Evolutionary conservation across 129 eudicot species (phyloP), one percentile per base, ranked within the genome.

Genomic region (Arctium lappa): DNA sequence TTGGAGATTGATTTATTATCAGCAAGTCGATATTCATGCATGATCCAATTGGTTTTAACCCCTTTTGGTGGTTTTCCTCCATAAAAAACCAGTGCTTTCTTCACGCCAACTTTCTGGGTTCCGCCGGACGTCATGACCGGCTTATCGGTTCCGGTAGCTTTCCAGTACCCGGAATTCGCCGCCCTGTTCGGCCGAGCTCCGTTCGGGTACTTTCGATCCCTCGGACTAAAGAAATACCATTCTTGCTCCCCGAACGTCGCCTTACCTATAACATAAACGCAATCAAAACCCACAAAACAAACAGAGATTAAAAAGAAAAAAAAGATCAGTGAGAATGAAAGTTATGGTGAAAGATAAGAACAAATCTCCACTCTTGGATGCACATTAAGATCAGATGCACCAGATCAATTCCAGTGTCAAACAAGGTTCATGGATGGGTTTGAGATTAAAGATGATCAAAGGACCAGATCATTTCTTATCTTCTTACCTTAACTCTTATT

Each of bases 31-130:
- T 93, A 93, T 40, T 93, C 98, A 80, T 93, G 98, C 98, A 93
- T 93, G 90, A 94, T 94, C 98, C 98, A 94, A 22, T 94, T 94
- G 5, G 95, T 94, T 16, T 94, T 94, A 12, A 92, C 84, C 18
- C 98, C 98, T 86, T 90, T 94, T 0, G 98, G 98, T 4, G 98
- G 98, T 77, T 92, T 94, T 2, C 98, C 98, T 16, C 98, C 97
- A 38, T 93, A 93, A 83, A 93, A 93, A 50, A 93, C 98, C 9
- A 94, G 81, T 0, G 98, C 98, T 48, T 94, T 94, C 75, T 94
- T 94, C 2, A 94, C 98, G 15, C 98, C 98, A 53, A 94, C 98
- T 37, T 90, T 94, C 74, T 92, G 95, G 1, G 90, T 83, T 15
- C 94, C 96, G 1, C 98, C 98, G 1, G 88, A 86, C 0, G 93